Base-by-base conservation (phyloP, 2,329 filamentous ascomycete genomes). In the Seiridium cupressi region DNA sequence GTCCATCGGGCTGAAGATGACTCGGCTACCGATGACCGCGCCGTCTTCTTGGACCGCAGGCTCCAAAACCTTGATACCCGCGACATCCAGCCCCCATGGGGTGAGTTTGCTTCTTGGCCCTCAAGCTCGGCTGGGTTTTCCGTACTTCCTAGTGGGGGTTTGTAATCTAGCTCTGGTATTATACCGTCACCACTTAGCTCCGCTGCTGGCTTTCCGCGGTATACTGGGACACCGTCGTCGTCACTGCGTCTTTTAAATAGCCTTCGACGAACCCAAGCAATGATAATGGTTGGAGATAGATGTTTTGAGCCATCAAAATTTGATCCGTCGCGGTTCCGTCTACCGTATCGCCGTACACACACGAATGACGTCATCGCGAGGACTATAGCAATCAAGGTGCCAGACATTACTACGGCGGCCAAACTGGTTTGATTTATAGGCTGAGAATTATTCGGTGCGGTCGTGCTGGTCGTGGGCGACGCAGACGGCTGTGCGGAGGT, bases 331-430 rank as follows among this genome's bases (percentile, higher is more conserved):
- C 34, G 18, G 13, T 38, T n/a, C n/a, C 26, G 13, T 34, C 54
- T 40, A 5, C 44, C 40, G n/a, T 44, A 11, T 4, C 44, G 42
- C 32, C 62, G 65, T 26, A 66, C n/a, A 1, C 59, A 26, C 5
- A 60, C 31, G 34, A 66, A 60, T 2, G 48, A 47, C 1, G 61
- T 10, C 18, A 66, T 66, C 2, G 58, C 60, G 1, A 62, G 44
- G 31, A 68, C 61, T 32, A 70, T 61, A 5, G 59, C 51, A 18
- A 69, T 65, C 1, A 71, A 62, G 34, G 67, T 62, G 2, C 63
- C 62, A 1, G 65, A 67, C 4, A 70, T 56, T 1, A 64, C 62
- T 40, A 66, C 65, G 8, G 67, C 65, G 2, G 65, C 65, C 34
- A 65, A 44, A 44, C 49, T 57, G 46, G n/a, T 44, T 13, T 36